A percentile compares a stretch with the other conserved stretches of the same genome.
These are phyloP conservation scores for Botryotinia globosa DNA, from an alignment of 2,329 filamentous ascomycete genomes.

Conservation along the genomic window DNA sequence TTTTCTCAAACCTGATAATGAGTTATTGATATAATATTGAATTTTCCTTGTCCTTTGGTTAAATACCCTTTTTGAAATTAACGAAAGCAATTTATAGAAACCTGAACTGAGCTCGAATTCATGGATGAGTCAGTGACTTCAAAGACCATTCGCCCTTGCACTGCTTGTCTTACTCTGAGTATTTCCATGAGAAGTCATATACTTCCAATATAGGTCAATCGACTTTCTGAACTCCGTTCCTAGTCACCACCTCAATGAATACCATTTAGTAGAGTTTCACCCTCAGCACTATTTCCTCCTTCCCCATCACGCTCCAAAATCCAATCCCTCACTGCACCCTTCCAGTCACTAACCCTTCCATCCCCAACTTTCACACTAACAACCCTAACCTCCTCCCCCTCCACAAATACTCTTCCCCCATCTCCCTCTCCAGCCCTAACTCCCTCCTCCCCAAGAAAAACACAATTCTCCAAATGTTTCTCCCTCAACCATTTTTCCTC, in stretches of 20 bases:
- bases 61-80: neutral
- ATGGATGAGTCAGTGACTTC: neutral
- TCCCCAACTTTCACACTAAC: constrained; percentile 82
- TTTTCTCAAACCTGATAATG: neutral
- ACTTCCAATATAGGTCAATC: neutral
- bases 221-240: neutral
- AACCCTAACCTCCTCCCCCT: constrained; percentile 79
- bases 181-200: neutral
- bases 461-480: constrained; percentile 88
- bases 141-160: neutral
- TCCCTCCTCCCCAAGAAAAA: constrained; percentile 62
- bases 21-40: neutral
- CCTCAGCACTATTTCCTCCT: constrained; percentile 16
- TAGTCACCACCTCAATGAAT: constrained; percentile 15
- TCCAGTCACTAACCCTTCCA: constrained; percentile 90
- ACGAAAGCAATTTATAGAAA: neutral
- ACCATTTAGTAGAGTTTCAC: constrained; percentile 34
- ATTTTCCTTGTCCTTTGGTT: neutral
- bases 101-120: neutral
- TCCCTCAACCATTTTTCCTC: constrained; percentile 83
- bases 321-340: constrained; percentile 88
- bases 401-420: constrained; percentile 65
- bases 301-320: constrained; percentile 26
- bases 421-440: constrained; percentile 45
- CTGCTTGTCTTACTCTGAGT: neutral